phyloP scores from a whole-genome alignment of 345 rosid species.

The Alliaria petiolata region DNA sequence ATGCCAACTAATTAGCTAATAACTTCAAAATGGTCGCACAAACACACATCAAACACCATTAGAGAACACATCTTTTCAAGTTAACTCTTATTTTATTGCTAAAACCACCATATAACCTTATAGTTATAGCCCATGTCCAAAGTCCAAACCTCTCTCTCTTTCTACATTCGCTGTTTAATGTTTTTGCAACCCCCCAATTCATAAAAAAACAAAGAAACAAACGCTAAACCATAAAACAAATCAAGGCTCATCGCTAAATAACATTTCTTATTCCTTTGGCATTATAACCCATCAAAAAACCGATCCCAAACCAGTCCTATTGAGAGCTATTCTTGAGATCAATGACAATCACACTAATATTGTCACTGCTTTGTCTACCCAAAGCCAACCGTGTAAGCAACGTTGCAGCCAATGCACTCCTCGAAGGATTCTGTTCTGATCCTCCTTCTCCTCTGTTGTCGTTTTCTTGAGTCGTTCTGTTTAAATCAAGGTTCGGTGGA shows the following conservation, averaged over 20 bases:
- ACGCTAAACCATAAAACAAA: not conserved
- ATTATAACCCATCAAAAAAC: too few relatives aligned
- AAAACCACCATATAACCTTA: not conserved
- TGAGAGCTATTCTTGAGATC: slow-evolving; percentile 46
- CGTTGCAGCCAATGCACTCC: slow-evolving; percentile 58
- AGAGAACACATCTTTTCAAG: not conserved
- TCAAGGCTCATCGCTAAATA: slow-evolving; percentile 1
- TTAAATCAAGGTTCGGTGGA: slow-evolving; percentile 15
- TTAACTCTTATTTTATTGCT: not conserved
- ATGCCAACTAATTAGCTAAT: not conserved
- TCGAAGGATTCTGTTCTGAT: slow-evolving; percentile 38
- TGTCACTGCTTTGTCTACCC: slow-evolving; percentile 63
- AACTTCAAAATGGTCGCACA: not conserved
- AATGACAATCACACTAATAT: slow-evolving; percentile 73
- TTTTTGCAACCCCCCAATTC: not conserved
- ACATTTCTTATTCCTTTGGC: slow-evolving; percentile 1
- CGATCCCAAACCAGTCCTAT: not conserved
- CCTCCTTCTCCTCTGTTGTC: slow-evolving; percentile 27
- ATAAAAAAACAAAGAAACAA: not conserved
- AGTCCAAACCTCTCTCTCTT: not conserved
- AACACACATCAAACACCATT: not conserved
- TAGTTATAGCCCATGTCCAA: not conserved
- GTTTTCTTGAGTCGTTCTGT: slow-evolving; percentile 12
- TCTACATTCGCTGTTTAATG: not conserved
- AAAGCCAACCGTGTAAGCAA: slow-evolving; percentile 72